Conservation (phyloP, 1,284 basidiomycete genomes). For the Meira miltonrushii region DNA sequence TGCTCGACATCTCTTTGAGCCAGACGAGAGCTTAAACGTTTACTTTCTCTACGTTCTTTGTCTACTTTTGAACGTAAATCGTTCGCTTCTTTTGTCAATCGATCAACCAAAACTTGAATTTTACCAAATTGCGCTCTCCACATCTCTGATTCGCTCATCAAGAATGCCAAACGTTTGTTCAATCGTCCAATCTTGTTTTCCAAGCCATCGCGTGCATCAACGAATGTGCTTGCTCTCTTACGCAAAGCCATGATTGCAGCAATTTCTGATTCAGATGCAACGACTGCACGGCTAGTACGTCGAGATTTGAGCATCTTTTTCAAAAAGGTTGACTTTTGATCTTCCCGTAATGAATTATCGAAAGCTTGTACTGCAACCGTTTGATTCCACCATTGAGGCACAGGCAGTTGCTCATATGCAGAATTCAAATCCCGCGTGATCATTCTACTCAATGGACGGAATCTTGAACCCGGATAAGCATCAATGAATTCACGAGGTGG, state of each 20-base stretch:
- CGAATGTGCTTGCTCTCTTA: slow-evolving; percentile 80
- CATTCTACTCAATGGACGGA: slow-evolving; percentile 60
- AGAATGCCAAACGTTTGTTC: slow-evolving; percentile 70
- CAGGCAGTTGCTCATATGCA: slow-evolving; percentile 73
- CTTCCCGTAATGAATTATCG: slow-evolving; percentile 62
- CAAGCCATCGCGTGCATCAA: slow-evolving; percentile 66
- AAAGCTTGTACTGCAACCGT: slow-evolving; percentile 81
- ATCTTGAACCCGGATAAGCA: slow-evolving; percentile 77
- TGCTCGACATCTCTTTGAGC: slow-evolving; percentile 43
- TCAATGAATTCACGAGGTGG: slow-evolving; percentile 74
- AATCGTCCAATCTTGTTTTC: slow-evolving; percentile 67
- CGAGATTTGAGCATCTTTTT: slow-evolving; percentile 34
- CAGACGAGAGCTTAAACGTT: slow-evolving; percentile 60
- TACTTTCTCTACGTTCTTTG: slow-evolving; percentile 79
- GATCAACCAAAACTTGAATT: slow-evolving; percentile 79
- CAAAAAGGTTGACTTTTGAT: slow-evolving; percentile 31
- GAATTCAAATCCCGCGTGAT: slow-evolving; percentile 73
- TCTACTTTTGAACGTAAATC: slow-evolving; percentile 75
- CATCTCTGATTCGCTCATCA: slow-evolving; percentile 81
- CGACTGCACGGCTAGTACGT: neutral
- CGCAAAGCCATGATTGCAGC: slow-evolving; percentile 39
- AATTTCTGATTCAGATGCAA: slow-evolving; percentile 34
- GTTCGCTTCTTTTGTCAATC: slow-evolving; percentile 71
- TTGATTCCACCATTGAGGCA: slow-evolving; percentile 88
- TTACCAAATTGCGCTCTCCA: slow-evolving; percentile 85